Evolutionary conservation across 1,284 basidiomycete genomes (phyloP).

Genomic region (Trametes sp.): DNA sequence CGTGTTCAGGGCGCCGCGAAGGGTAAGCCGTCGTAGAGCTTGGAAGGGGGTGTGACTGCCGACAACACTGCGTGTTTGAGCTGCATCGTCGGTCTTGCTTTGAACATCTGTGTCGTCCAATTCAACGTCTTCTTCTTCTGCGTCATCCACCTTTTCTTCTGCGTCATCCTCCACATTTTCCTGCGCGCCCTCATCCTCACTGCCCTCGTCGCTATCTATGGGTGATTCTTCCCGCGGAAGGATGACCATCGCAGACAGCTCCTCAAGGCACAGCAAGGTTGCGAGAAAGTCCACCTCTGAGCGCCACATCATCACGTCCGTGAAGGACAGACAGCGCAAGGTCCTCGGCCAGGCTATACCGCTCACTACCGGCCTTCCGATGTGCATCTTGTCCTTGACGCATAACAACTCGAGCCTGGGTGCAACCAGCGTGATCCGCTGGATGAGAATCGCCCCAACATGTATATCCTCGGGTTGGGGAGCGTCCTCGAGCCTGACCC

Average conservation of each 20-base stretch:
- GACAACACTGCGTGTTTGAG: background rate
- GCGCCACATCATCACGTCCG: background rate
- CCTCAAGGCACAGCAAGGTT: background rate
- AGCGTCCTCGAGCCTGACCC: background rate
- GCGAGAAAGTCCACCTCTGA: background rate
- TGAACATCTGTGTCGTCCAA: background rate
- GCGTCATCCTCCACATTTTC: background rate
- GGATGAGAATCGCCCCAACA: background rate
- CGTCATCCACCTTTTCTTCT: too few relatives aligned
- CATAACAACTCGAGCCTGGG: background rate
- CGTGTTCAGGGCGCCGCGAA: background rate
- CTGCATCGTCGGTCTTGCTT: background rate
- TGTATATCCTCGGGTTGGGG: background rate
- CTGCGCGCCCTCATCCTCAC: background rate
- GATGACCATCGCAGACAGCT: background rate
- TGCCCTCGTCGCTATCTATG: background rate
- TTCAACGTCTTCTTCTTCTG: background rate
- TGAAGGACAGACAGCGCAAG: background rate
- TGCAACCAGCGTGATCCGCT: background rate
- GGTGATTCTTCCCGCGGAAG: background rate
- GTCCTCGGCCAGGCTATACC: background rate
- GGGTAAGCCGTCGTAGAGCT: background rate
- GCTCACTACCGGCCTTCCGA: background rate
- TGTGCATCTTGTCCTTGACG: background rate
- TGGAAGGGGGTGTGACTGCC: background rate